These are phyloP conservation scores for Psidium friedrichsthalianum DNA, from an alignment of 345 rosid species.

Conservation along the genomic window DNA sequence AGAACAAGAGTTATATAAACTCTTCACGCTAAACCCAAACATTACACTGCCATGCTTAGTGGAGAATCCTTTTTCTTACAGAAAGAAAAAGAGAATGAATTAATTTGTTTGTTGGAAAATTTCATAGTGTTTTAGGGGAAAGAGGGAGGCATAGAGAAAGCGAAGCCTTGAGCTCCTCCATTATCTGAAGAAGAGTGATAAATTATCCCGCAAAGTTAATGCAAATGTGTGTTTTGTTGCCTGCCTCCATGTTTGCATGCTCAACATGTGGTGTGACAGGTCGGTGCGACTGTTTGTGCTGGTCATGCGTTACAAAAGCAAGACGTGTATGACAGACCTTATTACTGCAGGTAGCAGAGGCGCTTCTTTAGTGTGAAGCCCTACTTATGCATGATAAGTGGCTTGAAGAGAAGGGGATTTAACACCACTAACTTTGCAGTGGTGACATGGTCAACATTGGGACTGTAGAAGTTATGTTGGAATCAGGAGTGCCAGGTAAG, in stretches of 20 bases:
- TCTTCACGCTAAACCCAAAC: background rate
- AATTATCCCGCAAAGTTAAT: background rate
- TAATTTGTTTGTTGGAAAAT: background rate
- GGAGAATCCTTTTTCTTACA: background rate
- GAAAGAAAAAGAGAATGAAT: background rate
- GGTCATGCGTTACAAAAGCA: background rate
- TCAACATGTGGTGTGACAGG: background rate
- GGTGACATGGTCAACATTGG: conserved; percentile 55
- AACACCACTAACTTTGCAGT: conserved; percentile 38
- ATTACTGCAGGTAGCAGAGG: conserved; percentile 32
- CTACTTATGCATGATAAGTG: conserved; percentile 43
- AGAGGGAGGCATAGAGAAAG: background rate
- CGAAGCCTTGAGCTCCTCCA: background rate
- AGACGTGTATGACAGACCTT: background rate
- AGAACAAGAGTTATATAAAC: background rate
- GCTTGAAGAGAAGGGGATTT: conserved; percentile 46
- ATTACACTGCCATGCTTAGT: background rate
- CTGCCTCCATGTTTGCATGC: background rate
- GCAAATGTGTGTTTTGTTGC: background rate
- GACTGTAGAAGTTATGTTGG: conserved; percentile 46
- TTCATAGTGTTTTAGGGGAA: background rate
- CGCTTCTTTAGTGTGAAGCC: conserved; percentile 31
- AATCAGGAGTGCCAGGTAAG: conserved; percentile 51
- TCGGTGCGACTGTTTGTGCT: background rate
- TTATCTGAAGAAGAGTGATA: background rate